Conservation (phyloP, 345 rosid genomes). For the Lagerstroemia speciosa region DNA sequence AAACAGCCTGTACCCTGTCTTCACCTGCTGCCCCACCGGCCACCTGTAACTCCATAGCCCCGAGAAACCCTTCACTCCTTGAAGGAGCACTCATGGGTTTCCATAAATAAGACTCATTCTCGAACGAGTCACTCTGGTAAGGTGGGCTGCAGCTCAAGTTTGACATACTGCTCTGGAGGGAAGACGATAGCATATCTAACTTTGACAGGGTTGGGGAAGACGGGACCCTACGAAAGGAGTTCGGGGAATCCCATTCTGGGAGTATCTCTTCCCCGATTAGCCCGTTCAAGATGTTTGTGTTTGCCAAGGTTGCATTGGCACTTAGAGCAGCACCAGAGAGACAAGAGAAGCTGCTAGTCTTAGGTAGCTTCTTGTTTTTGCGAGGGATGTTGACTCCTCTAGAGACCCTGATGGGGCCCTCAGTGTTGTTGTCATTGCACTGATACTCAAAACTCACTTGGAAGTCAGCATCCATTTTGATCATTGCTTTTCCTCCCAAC, state of each 20-base stretch:
- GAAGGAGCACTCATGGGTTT: conserved; percentile 57
- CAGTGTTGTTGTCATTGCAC: conserved; percentile 31
- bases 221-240: conserved; percentile 64
- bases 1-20: conserved; percentile 95
- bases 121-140: conserved; percentile 48
- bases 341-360: conserved; percentile 76
- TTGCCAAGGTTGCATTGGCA: conserved; percentile 93
- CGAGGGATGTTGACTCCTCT: conserved; percentile 23
- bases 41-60: conserved; percentile 69
- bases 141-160: conserved; percentile 77
- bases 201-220: conserved; percentile 69
- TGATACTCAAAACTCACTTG: conserved; percentile 89
- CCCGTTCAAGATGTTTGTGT: conserved; percentile 89
- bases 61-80: conserved; percentile 60
- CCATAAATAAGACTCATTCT: conserved; percentile 46
- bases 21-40: conserved; percentile 99
- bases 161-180: conserved; percentile 72
- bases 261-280: conserved; percentile 80
- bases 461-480: conserved; percentile 55
- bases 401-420: conserved; percentile 17
- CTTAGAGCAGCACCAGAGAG: conserved; percentile 94
- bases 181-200: conserved; percentile 81
- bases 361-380: conserved; percentile 36
- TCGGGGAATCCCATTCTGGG: conserved; percentile 82
- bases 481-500: conserved; percentile 20